Conservation (phyloP, 176 grass and related monocot genomes). For the Aegilops tauschii region DNA sequence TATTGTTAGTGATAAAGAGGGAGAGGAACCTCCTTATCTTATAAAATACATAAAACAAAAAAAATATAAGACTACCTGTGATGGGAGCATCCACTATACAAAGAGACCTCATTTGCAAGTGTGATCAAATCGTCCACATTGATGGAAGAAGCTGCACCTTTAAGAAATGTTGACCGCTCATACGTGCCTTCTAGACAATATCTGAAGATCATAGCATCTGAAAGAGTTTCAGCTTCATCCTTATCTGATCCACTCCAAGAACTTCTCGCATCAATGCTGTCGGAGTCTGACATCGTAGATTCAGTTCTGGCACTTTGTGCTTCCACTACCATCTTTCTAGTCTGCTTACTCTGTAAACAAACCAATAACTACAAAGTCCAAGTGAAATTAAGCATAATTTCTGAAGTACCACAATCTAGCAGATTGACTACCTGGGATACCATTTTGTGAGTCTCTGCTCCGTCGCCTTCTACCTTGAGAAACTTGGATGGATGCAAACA, state of each 20-base stretch:
- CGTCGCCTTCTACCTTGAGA: constrained; percentile 41
- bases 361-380: constrained; percentile 3
- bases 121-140: constrained; percentile 63
- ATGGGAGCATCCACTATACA: constrained; percentile 93
- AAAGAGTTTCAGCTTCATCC: constrained; percentile 47
- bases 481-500: constrained; percentile 37
- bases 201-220: constrained; percentile 69
- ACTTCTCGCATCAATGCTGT: constrained; percentile 63
- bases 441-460: constrained; percentile 33
- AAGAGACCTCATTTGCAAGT: constrained; percentile 64
- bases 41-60: not conserved
- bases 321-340: constrained; percentile 38
- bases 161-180: constrained; percentile 72
- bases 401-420: not conserved
- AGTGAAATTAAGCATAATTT: constrained; percentile 19
- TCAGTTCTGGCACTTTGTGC: constrained; percentile 44
- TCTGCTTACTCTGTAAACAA: constrained; percentile 33
- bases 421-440: constrained; percentile 35
- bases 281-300: constrained; percentile 58
- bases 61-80: constrained; percentile 54
- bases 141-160: constrained; percentile 41
- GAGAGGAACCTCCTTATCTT: constrained; percentile 9
- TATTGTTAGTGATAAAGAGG: constrained; percentile 11
- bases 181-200: constrained; percentile 77
- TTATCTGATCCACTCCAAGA: constrained; percentile 48